Evolutionary conservation across 441 rosid species (phyloP).

Genomic region (Metrosideros polymorpha): DNA sequence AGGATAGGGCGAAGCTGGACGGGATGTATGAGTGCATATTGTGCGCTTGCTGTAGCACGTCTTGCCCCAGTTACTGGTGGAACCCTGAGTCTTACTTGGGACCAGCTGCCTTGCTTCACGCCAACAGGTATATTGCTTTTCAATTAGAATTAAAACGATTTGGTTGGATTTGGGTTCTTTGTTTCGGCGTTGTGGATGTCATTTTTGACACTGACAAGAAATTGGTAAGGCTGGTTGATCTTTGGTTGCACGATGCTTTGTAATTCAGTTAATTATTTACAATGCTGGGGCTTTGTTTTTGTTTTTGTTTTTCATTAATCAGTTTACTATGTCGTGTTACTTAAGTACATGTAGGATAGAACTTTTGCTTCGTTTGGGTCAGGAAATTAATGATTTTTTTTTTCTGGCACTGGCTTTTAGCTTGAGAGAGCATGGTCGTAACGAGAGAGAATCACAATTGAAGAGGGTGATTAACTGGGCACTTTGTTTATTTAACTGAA

Average conservation of each 20-base stretch:
- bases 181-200: not conserved
- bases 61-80: conserved; percentile 99
- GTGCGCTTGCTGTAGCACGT: conserved; percentile 91
- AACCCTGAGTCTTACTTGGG: conserved; percentile 92
- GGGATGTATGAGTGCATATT: conserved; percentile 97
- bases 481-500: not conserved
- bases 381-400: not conserved
- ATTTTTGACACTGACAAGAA: not conserved
- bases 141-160: not conserved
- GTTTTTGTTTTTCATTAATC: not conserved
- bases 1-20: conserved; percentile 82
- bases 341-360: not conserved
- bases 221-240: not conserved
- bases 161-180: not conserved
- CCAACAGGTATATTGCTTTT: conserved; percentile 53
- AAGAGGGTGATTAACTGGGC: not conserved
- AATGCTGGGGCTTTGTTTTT: not conserved
- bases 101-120: conserved; percentile 93
- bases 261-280: not conserved
- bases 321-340: not conserved
- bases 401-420: not conserved
- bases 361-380: not conserved
- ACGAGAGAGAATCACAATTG: not conserved
- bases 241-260: not conserved
- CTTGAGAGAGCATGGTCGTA: not conserved